Evolutionary conservation across 1,139 yeast species (phyloP).

Genomic region (Yamadazyma trypodendri): DNA sequence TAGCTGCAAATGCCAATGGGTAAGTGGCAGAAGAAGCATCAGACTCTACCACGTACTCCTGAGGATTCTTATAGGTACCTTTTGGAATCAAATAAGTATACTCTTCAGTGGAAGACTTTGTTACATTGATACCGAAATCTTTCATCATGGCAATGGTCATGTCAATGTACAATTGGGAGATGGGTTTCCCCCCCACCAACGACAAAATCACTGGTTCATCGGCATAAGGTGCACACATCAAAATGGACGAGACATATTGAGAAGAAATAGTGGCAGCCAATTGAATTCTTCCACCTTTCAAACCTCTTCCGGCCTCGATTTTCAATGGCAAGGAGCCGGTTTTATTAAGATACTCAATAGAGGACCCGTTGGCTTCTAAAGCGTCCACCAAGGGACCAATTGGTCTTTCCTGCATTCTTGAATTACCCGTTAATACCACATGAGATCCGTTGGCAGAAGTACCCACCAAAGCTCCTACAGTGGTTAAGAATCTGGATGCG

Average conservation of each 20-base stretch:
- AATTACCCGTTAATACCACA: slow-evolving; percentile 84
- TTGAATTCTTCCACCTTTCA: slow-evolving; percentile 89
- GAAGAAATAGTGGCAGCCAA: slow-evolving; percentile 95
- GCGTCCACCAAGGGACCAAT: slow-evolving; percentile 97
- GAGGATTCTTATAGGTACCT: slow-evolving; percentile 77
- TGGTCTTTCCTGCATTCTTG: slow-evolving; percentile 97
- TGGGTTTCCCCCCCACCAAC: slow-evolving; percentile 94
- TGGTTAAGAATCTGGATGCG: slow-evolving; percentile 90
- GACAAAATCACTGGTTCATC: slow-evolving; percentile 81
- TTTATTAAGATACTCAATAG: slow-evolving; percentile 65
- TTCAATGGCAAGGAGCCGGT: slow-evolving; percentile 86
- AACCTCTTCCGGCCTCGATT: slow-evolving; percentile 66
- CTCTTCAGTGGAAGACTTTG: slow-evolving; percentile 64
- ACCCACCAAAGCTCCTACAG: slow-evolving; percentile 80
- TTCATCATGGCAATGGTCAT: slow-evolving; percentile 98
- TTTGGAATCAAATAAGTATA: slow-evolving; percentile 89
- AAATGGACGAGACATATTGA: slow-evolving; percentile 92
- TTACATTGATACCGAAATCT: slow-evolving; percentile 81
- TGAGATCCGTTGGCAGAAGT: slow-evolving; percentile 27
- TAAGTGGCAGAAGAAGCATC: slow-evolving; percentile 99
- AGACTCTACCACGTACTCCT: slow-evolving; percentile 84
- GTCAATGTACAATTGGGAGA: slow-evolving; percentile 91
- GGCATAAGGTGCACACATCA: slow-evolving; percentile 99
- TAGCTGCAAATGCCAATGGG: slow-evolving; percentile 97
- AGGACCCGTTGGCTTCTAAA: slow-evolving; percentile 73